Evolutionary conservation across 306 rosid species (phyloP), one percentile per base, ranked within the genome.

Genomic region (Canavalia gladiata): DNA sequence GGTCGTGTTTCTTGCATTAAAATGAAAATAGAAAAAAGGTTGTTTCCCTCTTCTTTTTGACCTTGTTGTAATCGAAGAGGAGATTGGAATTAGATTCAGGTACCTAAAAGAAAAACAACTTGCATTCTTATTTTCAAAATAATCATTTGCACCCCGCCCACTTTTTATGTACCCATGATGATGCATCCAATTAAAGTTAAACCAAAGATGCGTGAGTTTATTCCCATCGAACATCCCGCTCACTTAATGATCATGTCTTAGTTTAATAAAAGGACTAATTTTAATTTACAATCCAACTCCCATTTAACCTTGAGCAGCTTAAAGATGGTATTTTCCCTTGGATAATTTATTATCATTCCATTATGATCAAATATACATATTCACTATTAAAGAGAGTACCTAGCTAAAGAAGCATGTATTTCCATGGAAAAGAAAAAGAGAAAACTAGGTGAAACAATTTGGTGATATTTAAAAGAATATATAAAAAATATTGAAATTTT

Each of bases 61-160:
- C 83, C 89, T 64, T 76, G 54, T 83, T 65, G 70, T 43, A 62
- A 79, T 82, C 67, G 82, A 84, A 84, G 74, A 76, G 66, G 50
- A 80, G 74, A 76, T 83, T 58, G 78, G 83, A 86, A 86, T 83
- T 57, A 49, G 89, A 87, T 83, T 86, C 87, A 76, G 78, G 79
- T 68, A 65, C 83, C 31, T 1, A 80, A 65, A 87, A 76, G 81
- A 54, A 72, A 72, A 82, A 76, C 81, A 87, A 83, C 4, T 84
- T 87, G 87, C 59, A 30, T 65, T 69, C 75, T 78, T 79, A 79
- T 82, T 87, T 81, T 82, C 83, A 82, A 82, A 47, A 78, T 78
- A 75, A 84, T 84, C 81, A 82, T 75, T 84, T 78, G 83, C 25
- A 18, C 45, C 60, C 4, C n/a, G 52, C 45, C 74, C 29, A 75